phyloP scores from a whole-genome alignment of 441 rosid species.

The Jatropha podagrica region DNA sequence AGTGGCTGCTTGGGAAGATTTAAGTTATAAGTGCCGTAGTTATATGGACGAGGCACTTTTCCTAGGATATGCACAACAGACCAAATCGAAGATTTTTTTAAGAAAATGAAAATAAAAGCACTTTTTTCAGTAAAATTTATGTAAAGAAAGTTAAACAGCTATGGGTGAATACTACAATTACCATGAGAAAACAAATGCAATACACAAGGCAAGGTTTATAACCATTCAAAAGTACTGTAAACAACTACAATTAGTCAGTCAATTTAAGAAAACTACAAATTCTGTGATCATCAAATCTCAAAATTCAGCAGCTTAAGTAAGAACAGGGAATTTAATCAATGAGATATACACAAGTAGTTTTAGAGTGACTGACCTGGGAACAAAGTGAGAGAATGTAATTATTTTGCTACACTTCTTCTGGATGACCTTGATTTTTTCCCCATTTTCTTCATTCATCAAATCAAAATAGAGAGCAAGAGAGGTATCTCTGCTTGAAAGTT shows the following conservation, averaged over 20 bases:
- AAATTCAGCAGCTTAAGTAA: neutral
- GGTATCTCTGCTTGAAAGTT: slow-evolving; percentile 45
- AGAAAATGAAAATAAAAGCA: neutral
- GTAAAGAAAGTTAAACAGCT: neutral
- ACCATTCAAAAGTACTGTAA: neutral
- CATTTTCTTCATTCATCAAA: slow-evolving; percentile 47
- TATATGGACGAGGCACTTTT: too few relatives aligned
- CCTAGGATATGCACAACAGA: too few relatives aligned
- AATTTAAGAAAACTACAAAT: neutral
- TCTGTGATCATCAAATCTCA: neutral
- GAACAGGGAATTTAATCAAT: neutral
- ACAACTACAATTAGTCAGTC: neutral
- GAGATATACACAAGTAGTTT: neutral
- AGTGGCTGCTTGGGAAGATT: too few relatives aligned
- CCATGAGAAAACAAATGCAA: neutral
- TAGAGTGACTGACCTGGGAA: slow-evolving; percentile 50
- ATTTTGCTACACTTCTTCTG: slow-evolving; percentile 45
- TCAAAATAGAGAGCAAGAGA: slow-evolving; percentile 62
- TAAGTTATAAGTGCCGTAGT: too few relatives aligned
- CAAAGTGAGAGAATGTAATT: slow-evolving; percentile 66
- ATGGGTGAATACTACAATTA: neutral
- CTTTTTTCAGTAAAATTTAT: neutral
- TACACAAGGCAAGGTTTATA: neutral
- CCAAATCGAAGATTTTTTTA: neutral
- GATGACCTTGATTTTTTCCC: slow-evolving; percentile 36